These are phyloP conservation scores for Yarrowia galli DNA, from an alignment of 1,139 yeast species.

Conservation along the genomic window DNA sequence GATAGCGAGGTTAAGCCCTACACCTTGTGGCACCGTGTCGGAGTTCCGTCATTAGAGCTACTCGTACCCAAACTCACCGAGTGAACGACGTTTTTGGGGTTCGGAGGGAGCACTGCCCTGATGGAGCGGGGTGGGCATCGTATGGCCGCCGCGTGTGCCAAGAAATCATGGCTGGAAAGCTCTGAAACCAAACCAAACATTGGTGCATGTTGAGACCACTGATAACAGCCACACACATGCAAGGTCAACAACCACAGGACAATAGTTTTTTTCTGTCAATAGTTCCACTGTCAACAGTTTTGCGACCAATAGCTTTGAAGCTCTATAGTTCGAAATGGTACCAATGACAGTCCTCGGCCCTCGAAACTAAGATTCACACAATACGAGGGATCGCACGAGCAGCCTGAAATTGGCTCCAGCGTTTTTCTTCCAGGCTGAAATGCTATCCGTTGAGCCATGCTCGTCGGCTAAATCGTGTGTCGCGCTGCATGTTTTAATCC, in stretches of 20 bases:
- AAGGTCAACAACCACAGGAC: no score
- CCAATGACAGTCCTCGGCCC: not conserved
- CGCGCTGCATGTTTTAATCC: not conserved
- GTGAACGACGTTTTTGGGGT: constrained; percentile 1
- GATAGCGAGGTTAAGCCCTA: not conserved
- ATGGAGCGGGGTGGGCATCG: constrained; percentile 8
- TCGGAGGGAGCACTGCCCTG: constrained; percentile 19
- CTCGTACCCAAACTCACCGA: not conserved
- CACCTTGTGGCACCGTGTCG: not conserved
- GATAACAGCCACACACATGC: not conserved
- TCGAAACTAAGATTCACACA: not conserved
- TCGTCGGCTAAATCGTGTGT: not conserved
- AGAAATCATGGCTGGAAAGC: not conserved
- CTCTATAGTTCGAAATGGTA: no score
- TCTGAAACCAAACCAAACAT: constrained; percentile 3
- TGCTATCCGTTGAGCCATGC: constrained; percentile 3
- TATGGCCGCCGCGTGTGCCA: not conserved
- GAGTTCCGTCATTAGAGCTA: not conserved
- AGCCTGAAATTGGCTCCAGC: constrained; percentile 3
- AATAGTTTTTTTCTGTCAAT: no score
- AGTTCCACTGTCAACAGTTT: no score
- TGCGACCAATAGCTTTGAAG: not conserved
- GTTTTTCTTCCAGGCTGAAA: no score
- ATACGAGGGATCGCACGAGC: constrained; percentile 18
- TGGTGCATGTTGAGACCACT: not conserved